phyloP scores from a whole-genome alignment of 1,284 basidiomycete species.

The Malassezia caprae region DNA sequence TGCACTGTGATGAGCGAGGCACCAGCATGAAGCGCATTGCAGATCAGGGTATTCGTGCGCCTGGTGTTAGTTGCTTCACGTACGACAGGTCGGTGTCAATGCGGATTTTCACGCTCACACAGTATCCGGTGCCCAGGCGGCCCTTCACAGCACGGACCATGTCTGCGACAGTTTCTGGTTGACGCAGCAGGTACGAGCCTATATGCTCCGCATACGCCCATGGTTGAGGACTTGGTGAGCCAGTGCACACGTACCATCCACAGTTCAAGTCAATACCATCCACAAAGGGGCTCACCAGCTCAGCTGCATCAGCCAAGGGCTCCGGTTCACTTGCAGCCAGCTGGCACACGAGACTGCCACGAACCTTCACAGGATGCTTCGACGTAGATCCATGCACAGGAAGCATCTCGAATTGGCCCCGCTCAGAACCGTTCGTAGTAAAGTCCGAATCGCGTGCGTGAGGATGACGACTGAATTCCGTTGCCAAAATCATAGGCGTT shows the following conservation, averaged over 20 bases:
- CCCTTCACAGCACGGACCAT: conserved; percentile 55
- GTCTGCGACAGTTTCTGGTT: conserved; percentile 55
- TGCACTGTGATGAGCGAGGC: conserved; percentile 55
- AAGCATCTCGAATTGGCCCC: conserved; percentile 46
- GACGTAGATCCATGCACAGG: background rate
- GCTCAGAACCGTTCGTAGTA: conserved; percentile 52
- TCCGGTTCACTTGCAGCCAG: conserved; percentile 54
- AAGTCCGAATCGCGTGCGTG: conserved; percentile 55
- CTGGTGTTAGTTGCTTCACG: conserved; percentile 31
- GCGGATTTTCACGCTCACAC: conserved; percentile 57
- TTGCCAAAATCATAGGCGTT: conserved; percentile 57
- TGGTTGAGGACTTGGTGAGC: conserved; percentile 25
- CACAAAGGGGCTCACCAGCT: conserved; percentile 53
- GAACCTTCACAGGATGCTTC: conserved; percentile 32
- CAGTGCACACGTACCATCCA: conserved; percentile 31
- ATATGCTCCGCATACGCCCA: conserved; percentile 53
- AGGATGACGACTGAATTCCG: conserved; percentile 55
- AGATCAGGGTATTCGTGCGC: conserved; percentile 53
- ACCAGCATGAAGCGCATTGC: conserved; percentile 51
- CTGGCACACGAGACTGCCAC: conserved; percentile 55
- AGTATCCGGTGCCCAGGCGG: conserved; percentile 53
- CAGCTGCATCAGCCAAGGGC: conserved; percentile 55
- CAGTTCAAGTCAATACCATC: conserved; percentile 58
- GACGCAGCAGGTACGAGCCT: conserved; percentile 55
- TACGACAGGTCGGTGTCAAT: conserved; percentile 53